Conservation (phyloP, 2,329 filamentous ascomycete species). For the Biscogniauxia sp. region DNA sequence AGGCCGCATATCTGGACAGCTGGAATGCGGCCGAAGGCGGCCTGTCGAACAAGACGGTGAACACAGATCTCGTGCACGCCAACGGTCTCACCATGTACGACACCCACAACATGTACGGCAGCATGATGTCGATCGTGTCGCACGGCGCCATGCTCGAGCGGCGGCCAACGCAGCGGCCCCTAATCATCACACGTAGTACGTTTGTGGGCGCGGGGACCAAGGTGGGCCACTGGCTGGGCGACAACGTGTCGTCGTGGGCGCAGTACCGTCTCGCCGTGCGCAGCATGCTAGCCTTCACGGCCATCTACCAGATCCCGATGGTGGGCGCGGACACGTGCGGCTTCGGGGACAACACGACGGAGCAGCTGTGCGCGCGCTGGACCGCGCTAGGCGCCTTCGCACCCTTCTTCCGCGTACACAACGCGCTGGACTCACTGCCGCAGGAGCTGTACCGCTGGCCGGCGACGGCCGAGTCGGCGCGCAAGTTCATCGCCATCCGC, state of each 20-base stretch:
- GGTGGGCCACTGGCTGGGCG: conserved; percentile 61
- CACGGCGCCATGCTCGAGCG: conserved; percentile 64
- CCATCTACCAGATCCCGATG: conserved; percentile 68
- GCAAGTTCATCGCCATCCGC: conserved; percentile 64
- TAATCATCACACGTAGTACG: conserved; percentile 74
- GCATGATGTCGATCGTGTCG: conserved; percentile 69
- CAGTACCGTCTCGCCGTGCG: conserved; percentile 59
- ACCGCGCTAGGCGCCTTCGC: conserved; percentile 69
- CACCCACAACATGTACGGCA: conserved; percentile 74
- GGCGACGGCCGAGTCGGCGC: conserved; percentile 57
- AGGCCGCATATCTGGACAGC: conserved; percentile 44
- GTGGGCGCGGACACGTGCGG: conserved; percentile 75
- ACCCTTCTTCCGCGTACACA: conserved; percentile 76
- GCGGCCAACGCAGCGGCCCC: conserved; percentile 60
- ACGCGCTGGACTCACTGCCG: conserved; percentile 45
- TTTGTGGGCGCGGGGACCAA: conserved; percentile 69
- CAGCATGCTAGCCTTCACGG: conserved; percentile 58
- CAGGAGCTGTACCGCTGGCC: conserved; percentile 75
- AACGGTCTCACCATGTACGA: conserved; percentile 70
- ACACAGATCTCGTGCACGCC: conserved; percentile 65
- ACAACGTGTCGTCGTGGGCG: conserved; percentile 57
- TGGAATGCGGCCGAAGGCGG: conserved; percentile 45
- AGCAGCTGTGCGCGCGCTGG: conserved; percentile 74
- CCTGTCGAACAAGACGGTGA: conserved; percentile 58
- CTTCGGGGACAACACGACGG: conserved; percentile 64